Evolutionary conservation across 177 flowering plant species (phyloP).

Genomic region (Tripterygium wilfordii): DNA sequence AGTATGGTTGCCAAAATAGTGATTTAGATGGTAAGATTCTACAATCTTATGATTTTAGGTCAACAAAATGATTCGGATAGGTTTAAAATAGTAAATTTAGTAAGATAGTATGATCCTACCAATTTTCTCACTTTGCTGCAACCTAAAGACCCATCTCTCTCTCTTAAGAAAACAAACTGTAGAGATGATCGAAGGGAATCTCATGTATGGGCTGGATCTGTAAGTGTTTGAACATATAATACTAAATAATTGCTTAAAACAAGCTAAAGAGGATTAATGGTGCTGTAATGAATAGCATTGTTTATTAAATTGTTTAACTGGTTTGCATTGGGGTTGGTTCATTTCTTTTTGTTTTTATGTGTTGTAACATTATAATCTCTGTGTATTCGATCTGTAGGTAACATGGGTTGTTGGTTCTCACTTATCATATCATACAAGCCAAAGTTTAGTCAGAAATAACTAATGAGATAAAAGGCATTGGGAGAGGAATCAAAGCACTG

Average conservation of each 20-base stretch:
- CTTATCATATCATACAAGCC: slow-evolving; percentile 35
- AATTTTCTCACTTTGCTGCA: neutral
- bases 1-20: too few species aligned
- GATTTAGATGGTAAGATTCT: too few species aligned
- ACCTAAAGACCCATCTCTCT: neutral
- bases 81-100: too few species aligned
- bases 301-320: too few species aligned
- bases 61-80: too few species aligned
- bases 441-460: slow-evolving; percentile 39
- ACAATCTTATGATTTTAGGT: too few species aligned
- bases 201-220: slow-evolving; percentile 50
- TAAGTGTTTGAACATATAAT: slow-evolving; percentile 31
- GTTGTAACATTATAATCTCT: slow-evolving; percentile 13
- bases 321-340: slow-evolving; percentile 18
- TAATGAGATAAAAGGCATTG: slow-evolving; percentile 23
- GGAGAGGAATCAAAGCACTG: slow-evolving; percentile 31
- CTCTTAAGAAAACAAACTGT: slow-evolving; percentile 8
- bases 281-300: slow-evolving; percentile 7
- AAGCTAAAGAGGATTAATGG: slow-evolving; percentile 21
- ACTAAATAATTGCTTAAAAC: slow-evolving; percentile 25
- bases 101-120: too few species aligned
- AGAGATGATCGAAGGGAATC: slow-evolving; percentile 28
- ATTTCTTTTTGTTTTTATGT: slow-evolving; percentile 49
- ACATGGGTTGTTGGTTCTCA: neutral
- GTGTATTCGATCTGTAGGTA: neutral